A percentile compares a stretch with the other conserved stretches of the same genome.
Evolutionary conservation across 2,329 filamentous ascomycete species (phyloP).

Genomic region (Neophaeococcomyces mojaviensis): DNA sequence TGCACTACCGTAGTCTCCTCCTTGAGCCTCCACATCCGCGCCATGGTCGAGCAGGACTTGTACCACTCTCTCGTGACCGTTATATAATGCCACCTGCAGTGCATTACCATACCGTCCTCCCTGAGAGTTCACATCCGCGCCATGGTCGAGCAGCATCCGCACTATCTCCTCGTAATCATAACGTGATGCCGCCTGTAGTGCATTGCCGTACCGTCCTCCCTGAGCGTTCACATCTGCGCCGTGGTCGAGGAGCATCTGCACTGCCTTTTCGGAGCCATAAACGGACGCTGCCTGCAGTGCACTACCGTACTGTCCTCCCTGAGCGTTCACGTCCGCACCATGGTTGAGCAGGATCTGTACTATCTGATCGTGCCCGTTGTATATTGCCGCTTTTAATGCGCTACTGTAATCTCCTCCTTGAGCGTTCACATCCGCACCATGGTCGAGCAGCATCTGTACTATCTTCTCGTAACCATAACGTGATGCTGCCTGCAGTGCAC

Average conservation of each 20-base stretch:
- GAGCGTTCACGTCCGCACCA: conserved; percentile 9
- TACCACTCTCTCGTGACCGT: conserved; percentile 10
- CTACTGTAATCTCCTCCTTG: background rate
- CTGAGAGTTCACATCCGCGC: conserved; percentile 21
- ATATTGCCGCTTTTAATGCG: too few relatives aligned
- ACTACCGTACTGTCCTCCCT: conserved; percentile 7
- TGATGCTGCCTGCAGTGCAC: too few relatives aligned
- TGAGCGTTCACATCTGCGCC: too few relatives aligned
- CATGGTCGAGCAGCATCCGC: conserved; percentile 21
- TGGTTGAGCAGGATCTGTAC: conserved; percentile 4
- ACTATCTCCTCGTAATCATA: conserved; percentile 16
- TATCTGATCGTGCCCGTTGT: conserved; percentile 1
- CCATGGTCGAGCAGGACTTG: conserved; percentile 13
- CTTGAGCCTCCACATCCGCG: conserved; percentile 9
- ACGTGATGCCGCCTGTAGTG: conserved; percentile 12
- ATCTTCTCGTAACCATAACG: too few relatives aligned
- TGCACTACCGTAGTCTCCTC: conserved; percentile 6
- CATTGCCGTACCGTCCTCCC: background rate
- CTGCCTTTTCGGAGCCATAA: too few relatives aligned
- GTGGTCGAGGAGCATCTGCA: too few relatives aligned
- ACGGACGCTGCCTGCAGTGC: too few relatives aligned
- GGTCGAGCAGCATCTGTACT: conserved; percentile 22
- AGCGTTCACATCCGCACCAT: conserved; percentile 21
- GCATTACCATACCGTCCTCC: conserved; percentile 3
- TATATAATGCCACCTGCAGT: conserved; percentile 14